Evolutionary conservation across 1,139 yeast genomes (phyloP), one percentile per base, ranked within the genome.

Genomic region (Zhuliangozyma blackwelliae): DNA sequence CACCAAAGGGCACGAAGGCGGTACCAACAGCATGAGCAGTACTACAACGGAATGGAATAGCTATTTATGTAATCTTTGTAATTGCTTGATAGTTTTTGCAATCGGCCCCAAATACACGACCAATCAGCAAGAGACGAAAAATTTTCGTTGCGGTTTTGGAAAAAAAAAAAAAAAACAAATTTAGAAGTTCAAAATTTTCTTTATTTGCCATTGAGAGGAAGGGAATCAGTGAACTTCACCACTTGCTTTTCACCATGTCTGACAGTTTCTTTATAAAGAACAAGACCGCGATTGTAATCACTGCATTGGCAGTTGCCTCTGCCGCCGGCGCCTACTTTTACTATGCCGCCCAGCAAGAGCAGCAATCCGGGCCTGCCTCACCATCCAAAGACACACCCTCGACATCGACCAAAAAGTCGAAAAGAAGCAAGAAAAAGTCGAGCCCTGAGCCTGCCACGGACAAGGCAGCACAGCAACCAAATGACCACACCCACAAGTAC

Each of bases 251-350:
- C 25, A 20, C 2, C 9, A 38, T 38, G 43, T 41, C 46, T 26
- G 54, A 51, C 37, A 47, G 42, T 31, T 79, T 79, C 59, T 63
- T 79, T 40, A 62, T 72, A 37, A 72, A 77, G 54, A 76, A 82
- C 59, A 81, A 70, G 57, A 66, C 77, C 25, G 82, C 82, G 29
- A 68, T 82, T 36, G 65, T 72, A 29, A 61, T 78, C 34, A 72
- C 85, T 26, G 76, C 86, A 3, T 68, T 77, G 40, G 82, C 82
- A 29, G 82, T 83, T 42, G 72, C 73, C 34, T 68, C 82, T 32
- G 77, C 83, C 25, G 78, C 75, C 35, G 79, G 78, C n/a, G 81
- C 82, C 33, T 74, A 75, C 34, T 72, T 72, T 49, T 76, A 74
- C 50, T 72, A 73, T 45, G 56, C 66, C 40, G 63, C 61, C 40